These are phyloP conservation scores for Suillus luteus DNA, from an alignment of 768 basidiomycete genomes.

Conservation along the genomic window DNA sequence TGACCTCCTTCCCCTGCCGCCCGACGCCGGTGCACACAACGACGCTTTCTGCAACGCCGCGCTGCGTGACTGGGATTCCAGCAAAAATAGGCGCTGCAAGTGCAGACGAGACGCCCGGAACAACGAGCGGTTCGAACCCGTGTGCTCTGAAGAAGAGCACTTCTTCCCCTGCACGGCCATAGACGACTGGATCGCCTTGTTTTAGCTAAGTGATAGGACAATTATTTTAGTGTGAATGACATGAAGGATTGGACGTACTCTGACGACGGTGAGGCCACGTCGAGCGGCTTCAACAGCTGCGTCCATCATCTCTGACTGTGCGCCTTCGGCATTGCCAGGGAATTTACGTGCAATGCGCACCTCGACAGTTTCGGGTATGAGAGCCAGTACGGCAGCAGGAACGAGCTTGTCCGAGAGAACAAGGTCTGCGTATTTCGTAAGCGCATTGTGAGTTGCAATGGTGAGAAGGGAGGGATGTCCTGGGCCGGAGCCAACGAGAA, in stretches of 20 bases:
- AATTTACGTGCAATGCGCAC: conserved; percentile 95
- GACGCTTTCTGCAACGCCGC: conserved; percentile 90
- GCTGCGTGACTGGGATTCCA: conserved; percentile 92
- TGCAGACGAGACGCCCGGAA: conserved; percentile 90
- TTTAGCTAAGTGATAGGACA: conserved; percentile 60
- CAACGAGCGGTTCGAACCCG: conserved; percentile 80
- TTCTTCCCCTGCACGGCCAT: conserved; percentile 94
- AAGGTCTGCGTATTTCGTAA: conserved; percentile 80
- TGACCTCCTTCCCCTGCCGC: too few species aligned
- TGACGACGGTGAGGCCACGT: conserved; percentile 81
- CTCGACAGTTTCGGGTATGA: conserved; percentile 73
- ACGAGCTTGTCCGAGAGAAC: conserved; percentile 98
- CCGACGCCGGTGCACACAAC: too few species aligned
- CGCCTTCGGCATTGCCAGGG: conserved; percentile 95
- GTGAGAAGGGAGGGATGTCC: conserved; percentile 94
- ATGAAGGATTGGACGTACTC: conserved; percentile 49
- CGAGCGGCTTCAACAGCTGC: conserved; percentile 82
- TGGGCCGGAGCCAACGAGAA: conserved; percentile 93
- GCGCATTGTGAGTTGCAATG: conserved; percentile 75
- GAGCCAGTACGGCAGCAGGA: conserved; percentile 79
- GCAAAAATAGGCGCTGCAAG: conserved; percentile 89
- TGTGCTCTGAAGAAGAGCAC: conserved; percentile 87
- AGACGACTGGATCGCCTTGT: conserved; percentile 96
- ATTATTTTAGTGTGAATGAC: neutral
- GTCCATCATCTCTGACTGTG: conserved; percentile 94